A percentile compares a stretch with the other conserved stretches of the same genome.
These are phyloP conservation scores for Coniochaeta sp. DNA, from an alignment of 2,329 filamentous ascomycete genomes.

Conservation along the genomic window DNA sequence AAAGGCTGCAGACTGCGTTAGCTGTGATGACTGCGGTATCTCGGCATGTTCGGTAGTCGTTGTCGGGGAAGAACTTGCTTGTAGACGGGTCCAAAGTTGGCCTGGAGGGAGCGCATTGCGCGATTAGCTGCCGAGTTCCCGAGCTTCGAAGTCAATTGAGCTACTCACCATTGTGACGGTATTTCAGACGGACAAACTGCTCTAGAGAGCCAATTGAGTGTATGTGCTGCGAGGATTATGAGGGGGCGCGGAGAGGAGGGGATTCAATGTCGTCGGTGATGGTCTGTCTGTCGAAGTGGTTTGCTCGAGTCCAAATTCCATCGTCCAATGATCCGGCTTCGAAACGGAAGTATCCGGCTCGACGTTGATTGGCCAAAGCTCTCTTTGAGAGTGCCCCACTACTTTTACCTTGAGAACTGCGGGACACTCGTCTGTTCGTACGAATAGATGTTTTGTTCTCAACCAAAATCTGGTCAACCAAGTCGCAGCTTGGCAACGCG, in stretches of 20 bases:
- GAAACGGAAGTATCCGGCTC: background rate
- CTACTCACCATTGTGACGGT: constrained; percentile 2
- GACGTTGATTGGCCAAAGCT: background rate
- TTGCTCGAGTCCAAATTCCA: background rate
- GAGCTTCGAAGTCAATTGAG: background rate
- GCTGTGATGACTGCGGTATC: background rate
- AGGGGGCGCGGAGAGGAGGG: background rate
- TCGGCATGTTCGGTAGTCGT: background rate
- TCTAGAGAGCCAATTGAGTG: background rate
- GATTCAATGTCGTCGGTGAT: background rate
- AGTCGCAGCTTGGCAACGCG: background rate
- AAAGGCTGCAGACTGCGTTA: constrained; percentile 46
- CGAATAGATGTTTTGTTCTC: background rate
- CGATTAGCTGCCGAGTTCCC: constrained; percentile 12
- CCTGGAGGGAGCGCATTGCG: constrained; percentile 1
- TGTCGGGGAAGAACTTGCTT: constrained; percentile 10
- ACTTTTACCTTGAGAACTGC: background rate
- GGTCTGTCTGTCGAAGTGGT: background rate
- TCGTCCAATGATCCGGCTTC: background rate
- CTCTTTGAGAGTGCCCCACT: background rate
- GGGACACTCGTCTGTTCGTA: background rate
- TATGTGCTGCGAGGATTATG: background rate
- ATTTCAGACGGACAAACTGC: background rate
- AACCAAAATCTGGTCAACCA: background rate
- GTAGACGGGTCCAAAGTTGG: constrained; percentile 9